These are phyloP conservation scores for Leishmania braziliensis DNA, from an alignment of 208 protist species.

Conservation along the genomic window DNA sequence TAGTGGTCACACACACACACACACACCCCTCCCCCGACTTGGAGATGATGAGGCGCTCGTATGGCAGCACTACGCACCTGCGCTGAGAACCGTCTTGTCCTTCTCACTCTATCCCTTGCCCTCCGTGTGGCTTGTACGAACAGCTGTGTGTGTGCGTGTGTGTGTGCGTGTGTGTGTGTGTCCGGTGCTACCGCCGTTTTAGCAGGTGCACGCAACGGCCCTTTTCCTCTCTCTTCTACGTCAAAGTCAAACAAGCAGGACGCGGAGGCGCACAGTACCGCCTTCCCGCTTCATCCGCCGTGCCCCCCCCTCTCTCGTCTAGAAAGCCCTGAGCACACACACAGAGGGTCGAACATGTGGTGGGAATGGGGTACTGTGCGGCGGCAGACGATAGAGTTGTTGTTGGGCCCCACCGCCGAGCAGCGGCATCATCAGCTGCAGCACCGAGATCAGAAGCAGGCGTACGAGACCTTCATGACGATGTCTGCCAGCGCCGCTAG, in stretches of 20 bases:
- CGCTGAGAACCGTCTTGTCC: too few relatives aligned
- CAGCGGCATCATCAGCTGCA: constrained; percentile 50
- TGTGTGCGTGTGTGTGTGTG: background rate
- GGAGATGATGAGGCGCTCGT: background rate
- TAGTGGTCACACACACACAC: background rate
- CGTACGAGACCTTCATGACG: constrained; percentile 4
- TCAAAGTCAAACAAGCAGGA: background rate
- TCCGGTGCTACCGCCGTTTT: background rate
- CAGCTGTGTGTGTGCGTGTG: background rate
- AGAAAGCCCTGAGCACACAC: background rate
- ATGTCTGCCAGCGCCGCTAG: background rate
- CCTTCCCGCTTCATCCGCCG: too few relatives aligned
- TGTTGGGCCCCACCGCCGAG: constrained; percentile 14
- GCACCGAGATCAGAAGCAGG: constrained; percentile 15
- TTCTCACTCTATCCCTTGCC: background rate
- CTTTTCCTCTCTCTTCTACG: background rate
- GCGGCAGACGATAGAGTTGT: constrained; percentile 7
- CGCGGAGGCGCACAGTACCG: background rate
- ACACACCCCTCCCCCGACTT: background rate
- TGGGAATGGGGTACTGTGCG: constrained; percentile 2
- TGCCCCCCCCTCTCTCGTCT: background rate
- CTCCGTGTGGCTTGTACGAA: background rate
- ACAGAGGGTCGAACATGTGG: background rate
- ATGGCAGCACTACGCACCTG: background rate
- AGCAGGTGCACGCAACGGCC: background rate